These are phyloP conservation scores for Mortierella sp. DNA, from an alignment of 371 early-diverging fungal species.

Conservation along the genomic window DNA sequence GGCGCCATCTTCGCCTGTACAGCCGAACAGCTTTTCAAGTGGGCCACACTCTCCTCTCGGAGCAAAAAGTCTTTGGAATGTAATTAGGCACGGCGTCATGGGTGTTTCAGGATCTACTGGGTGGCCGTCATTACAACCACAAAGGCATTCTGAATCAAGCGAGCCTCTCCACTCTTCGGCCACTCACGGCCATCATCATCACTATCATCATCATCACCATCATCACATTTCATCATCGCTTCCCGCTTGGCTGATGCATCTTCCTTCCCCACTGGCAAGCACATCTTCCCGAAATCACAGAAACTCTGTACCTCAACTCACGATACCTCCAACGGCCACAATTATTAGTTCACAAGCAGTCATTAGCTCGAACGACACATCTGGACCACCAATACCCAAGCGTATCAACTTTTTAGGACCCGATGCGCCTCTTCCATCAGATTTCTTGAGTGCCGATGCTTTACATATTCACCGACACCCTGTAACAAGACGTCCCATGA, in stretches of 20 bases:
- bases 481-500: constrained; percentile 42
- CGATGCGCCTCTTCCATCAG: constrained; percentile 31
- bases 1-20: constrained; percentile 19
- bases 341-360: background rate
- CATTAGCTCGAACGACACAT: background rate
- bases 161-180: constrained; percentile 18
- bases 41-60: constrained; percentile 31
- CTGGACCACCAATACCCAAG: constrained; percentile 11
- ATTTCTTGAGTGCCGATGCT: constrained; percentile 19
- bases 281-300: constrained; percentile 34
- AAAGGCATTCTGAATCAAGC: constrained; percentile 19
- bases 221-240: constrained; percentile 31
- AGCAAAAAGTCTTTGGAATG: constrained; percentile 48
- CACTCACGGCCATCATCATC: constrained; percentile 7
- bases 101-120: constrained; percentile 51
- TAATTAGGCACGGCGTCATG: constrained; percentile 53
- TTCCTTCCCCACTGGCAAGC: constrained; percentile 40
- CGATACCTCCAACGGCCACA: constrained; percentile 19
- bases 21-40: background rate
- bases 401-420: constrained; percentile 23
- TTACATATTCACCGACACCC: constrained; percentile 50
- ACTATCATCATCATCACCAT: constrained; percentile 11
- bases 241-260: constrained; percentile 46
- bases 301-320: constrained; percentile 7
- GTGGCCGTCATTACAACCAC: constrained; percentile 43